Evolutionary conservation across 306 rosid species (phyloP).

Genomic region (Fragaria nilgerrensis): DNA sequence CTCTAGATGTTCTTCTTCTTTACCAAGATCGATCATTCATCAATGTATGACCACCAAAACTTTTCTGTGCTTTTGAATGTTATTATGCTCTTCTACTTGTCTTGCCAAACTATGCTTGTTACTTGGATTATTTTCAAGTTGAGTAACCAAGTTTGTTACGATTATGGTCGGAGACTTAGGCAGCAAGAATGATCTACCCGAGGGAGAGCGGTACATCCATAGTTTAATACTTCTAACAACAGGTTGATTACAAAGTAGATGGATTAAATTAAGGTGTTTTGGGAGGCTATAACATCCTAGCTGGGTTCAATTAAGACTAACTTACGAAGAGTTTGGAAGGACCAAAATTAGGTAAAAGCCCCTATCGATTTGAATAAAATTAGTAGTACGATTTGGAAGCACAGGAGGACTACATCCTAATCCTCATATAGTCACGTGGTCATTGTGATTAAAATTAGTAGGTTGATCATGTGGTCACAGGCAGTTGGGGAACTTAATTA

Average conservation of each 20-base stretch:
- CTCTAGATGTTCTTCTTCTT: slow-evolving; percentile 1
- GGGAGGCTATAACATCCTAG: neutral
- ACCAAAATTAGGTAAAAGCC: neutral
- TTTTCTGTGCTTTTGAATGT: slow-evolving; percentile 8
- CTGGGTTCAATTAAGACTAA: neutral
- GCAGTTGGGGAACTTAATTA: no score
- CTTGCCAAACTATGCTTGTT: neutral
- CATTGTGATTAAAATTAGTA: neutral
- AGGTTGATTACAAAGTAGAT: neutral
- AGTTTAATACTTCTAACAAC: neutral
- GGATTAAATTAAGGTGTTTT: neutral
- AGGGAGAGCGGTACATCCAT: neutral
- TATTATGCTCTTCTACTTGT: slow-evolving; percentile 7
- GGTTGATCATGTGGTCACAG: neutral
- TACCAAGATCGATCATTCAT: neutral
- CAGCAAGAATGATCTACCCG: neutral
- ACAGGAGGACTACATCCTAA: neutral
- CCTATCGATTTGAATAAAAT: neutral
- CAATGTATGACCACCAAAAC: neutral
- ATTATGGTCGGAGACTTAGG: neutral
- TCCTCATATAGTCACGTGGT: neutral
- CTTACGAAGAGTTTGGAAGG: neutral
- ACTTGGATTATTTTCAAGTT: neutral
- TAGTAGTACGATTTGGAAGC: no score
- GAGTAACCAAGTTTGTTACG: neutral